Percentiles rank a stretch among this genome's conserved stretches.
phyloP scores from a whole-genome alignment of 2,329 filamentous ascomycete species.

The Nothomitra cinnamomea region DNA sequence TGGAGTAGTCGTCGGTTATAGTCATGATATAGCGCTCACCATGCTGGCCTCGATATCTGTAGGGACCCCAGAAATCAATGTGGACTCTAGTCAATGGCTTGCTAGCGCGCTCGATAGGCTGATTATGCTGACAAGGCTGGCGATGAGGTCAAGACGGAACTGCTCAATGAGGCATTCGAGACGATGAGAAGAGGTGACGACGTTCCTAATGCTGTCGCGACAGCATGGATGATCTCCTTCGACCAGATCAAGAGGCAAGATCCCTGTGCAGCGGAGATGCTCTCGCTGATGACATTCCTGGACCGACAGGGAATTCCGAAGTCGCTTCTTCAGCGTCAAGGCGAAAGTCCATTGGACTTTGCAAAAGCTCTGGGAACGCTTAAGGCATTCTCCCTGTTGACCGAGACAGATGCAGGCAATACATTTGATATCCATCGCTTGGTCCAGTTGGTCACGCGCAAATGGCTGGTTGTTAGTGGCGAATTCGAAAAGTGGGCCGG shows the following conservation, averaged over 20 bases:
- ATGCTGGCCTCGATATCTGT: neutral
- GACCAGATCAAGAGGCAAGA: constrained; percentile 17
- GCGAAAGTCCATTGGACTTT: neutral
- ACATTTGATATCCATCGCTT: neutral
- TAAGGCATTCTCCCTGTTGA: neutral
- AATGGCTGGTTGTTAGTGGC: neutral
- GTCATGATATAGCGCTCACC: constrained; percentile 3
- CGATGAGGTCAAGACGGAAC: constrained; percentile 11
- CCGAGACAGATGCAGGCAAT: neutral
- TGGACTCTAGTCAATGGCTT: neutral
- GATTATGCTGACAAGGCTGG: too few species aligned
- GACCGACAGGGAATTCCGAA: constrained; percentile 13
- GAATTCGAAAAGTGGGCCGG: neutral
- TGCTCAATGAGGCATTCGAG: constrained; percentile 19
- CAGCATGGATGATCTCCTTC: constrained; percentile 22
- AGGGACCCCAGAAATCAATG: constrained; percentile 3
- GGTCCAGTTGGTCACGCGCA: neutral
- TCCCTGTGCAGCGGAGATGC: constrained; percentile 15
- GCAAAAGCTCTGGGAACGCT: neutral
- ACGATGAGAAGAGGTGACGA: constrained; percentile 16
- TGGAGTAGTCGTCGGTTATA: constrained; percentile 1
- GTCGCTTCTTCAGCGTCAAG: neutral
- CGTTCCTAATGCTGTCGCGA: constrained; percentile 14
- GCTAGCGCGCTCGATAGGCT: neutral
- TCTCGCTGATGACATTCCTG: constrained; percentile 17